phyloP scores from a whole-genome alignment of 1,284 basidiomycete genomes.

The Puccinia horiana region DNA sequence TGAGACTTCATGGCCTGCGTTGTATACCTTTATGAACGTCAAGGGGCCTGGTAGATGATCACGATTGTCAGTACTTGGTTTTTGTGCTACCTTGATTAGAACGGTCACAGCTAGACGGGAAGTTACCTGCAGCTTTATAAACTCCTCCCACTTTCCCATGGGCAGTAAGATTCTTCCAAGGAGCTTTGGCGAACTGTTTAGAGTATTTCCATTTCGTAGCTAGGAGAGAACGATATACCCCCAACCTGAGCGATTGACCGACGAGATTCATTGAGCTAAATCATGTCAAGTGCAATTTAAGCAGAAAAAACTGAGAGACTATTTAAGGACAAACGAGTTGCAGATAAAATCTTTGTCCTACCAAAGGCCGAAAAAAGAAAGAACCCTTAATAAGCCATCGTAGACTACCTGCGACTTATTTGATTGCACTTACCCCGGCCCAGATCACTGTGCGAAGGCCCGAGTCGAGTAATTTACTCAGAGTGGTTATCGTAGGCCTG shows the following conservation, averaged over 20 bases:
- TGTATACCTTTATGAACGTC: constrained; percentile 39
- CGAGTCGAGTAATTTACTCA: constrained; percentile 35
- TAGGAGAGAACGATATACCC: constrained; percentile 32
- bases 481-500: constrained; percentile 23
- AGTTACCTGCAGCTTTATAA: constrained; percentile 42
- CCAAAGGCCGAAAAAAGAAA: background rate
- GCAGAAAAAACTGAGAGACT: background rate
- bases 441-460: constrained; percentile 46
- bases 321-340: constrained; percentile 32
- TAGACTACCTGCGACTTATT: background rate
- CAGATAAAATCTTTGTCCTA: constrained; percentile 49
- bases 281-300: background rate
- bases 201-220: constrained; percentile 45
- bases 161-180: constrained; percentile 37
- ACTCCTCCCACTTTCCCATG: constrained; percentile 25
- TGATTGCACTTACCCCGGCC: constrained; percentile 39
- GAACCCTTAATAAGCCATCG: background rate
- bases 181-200: constrained; percentile 33
- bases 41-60: constrained; percentile 26
- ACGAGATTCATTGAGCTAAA: background rate
- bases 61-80: background rate
- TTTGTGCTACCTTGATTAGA: background rate
- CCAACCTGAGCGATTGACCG: background rate
- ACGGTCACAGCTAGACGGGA: background rate
- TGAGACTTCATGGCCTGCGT: constrained; percentile 45